These are phyloP conservation scores for Tephrocybe sp. DNA, from an alignment of 768 basidiomycete species.

Conservation along the genomic window DNA sequence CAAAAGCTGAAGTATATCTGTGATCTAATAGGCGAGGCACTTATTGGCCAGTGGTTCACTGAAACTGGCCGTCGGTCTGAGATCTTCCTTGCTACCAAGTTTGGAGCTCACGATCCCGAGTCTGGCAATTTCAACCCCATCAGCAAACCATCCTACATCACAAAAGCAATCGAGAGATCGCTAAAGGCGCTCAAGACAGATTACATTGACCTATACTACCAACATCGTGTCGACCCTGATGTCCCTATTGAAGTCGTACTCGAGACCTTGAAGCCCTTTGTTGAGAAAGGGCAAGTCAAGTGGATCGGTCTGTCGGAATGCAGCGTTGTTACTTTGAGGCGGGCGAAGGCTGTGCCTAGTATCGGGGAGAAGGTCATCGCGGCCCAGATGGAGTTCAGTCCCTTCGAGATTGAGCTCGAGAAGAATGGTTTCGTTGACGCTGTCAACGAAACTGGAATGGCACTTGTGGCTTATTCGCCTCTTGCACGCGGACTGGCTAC, in stretches of 20 bases:
- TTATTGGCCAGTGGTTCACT: conserved; percentile 36
- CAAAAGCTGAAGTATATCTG: no score
- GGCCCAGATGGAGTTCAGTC: conserved; percentile 41
- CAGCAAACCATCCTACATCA: conserved; percentile 26
- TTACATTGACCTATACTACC: conserved; percentile 42
- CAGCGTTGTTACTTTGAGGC: conserved; percentile 38
- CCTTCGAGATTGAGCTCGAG: conserved; percentile 42
- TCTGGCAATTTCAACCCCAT: conserved; percentile 29
- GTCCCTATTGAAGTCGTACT: conserved; percentile 42
- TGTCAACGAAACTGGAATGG: conserved; percentile 39
- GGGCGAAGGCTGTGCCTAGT: conserved; percentile 44
- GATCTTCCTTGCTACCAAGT: conserved; percentile 65
- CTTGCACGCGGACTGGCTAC: conserved; percentile 48
- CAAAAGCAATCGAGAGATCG: conserved; percentile 32
- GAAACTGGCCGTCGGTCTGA: conserved; percentile 45
- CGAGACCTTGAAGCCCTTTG: neutral
- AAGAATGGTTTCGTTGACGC: conserved; percentile 34
- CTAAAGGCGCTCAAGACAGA: conserved; percentile 39
- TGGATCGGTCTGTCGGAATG: conserved; percentile 52
- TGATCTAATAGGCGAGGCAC: conserved; percentile 3
- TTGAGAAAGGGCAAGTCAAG: conserved; percentile 25
- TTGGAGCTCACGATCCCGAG: conserved; percentile 2
- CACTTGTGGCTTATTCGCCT: conserved; percentile 45
- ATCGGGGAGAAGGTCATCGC: conserved; percentile 29
- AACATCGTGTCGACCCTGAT: conserved; percentile 37